Conservation (phyloP, 306 rosid species). For the Citrullus mucosospermus region DNA sequence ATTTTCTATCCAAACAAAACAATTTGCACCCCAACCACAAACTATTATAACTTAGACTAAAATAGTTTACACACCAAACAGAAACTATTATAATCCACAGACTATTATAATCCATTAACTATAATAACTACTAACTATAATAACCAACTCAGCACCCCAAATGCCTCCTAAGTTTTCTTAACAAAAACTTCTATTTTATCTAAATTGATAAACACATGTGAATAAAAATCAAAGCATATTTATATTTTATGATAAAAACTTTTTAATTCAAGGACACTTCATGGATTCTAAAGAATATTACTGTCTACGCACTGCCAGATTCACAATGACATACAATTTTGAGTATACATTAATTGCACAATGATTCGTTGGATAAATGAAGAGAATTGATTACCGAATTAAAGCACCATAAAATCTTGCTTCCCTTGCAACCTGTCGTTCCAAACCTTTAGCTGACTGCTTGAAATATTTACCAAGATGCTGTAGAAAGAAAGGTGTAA, state of each 20-base stretch:
- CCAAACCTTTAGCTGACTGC: conserved; percentile 88
- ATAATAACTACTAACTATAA: no score
- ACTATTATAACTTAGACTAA: no score
- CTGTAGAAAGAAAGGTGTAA: conserved; percentile 21
- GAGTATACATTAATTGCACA: neutral
- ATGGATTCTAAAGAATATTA: neutral
- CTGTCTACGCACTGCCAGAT: neutral
- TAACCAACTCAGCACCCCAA: no score
- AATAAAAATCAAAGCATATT: neutral
- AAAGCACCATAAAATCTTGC: conserved; percentile 94
- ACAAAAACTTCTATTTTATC: neutral
- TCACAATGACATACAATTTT: neutral
- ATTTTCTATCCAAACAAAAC: no score
- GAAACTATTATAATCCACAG: no score
- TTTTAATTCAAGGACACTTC: neutral
- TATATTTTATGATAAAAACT: neutral
- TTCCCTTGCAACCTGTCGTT: conserved; percentile 81
- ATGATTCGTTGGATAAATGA: neutral
- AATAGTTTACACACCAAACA: no score
- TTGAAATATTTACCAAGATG: conserved; percentile 83
- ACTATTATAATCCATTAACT: no score
- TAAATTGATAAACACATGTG: neutral
- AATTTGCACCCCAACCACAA: no score
- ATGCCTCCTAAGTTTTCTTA: neutral
- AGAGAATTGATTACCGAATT: conserved; percentile 46